A percentile compares a stretch with the other conserved stretches of the same genome.
These are phyloP conservation scores for Venustampulla echinocandica DNA, from an alignment of 495 filamentous ascomycete genomes.

Conservation along the genomic window DNA sequence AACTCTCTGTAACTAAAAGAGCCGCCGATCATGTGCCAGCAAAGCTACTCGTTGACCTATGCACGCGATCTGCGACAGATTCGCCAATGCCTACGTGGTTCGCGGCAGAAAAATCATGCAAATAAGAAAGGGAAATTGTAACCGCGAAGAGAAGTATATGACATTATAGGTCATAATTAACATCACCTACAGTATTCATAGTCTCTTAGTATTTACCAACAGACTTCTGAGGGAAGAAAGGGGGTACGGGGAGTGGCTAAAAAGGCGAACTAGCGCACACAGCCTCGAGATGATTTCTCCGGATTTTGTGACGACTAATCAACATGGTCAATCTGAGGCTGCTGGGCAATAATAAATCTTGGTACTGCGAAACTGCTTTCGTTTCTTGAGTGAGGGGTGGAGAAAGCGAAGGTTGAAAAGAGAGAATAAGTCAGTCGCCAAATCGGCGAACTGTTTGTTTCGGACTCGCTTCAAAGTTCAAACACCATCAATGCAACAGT, in stretches of 20 bases:
- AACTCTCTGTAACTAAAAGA: not conserved
- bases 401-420: not conserved
- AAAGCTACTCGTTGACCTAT: conserved; percentile 8
- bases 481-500: not conserved
- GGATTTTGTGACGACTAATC: no score
- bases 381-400: not conserved
- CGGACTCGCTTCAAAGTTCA: not conserved
- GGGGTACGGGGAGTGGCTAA: no score
- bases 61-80: conserved; percentile 14
- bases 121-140: conserved; percentile 1
- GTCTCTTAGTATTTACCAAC: no score
- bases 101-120: conserved; percentile 5
- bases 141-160: not conserved
- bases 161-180: conserved; percentile 1
- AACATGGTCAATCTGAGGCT: no score
- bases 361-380: not conserved
- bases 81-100: not conserved
- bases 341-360: not conserved
- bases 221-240: no score
- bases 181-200: no score
- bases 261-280: no score
- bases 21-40: conserved; percentile 1
- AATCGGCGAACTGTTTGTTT: not conserved
- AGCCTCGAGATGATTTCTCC: no score
- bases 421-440: not conserved